Percentiles rank a stretch among this genome's conserved stretches.
phyloP scores from a whole-genome alignment of 352 stramenopile genomes.

The Pythium chondricola region DNA sequence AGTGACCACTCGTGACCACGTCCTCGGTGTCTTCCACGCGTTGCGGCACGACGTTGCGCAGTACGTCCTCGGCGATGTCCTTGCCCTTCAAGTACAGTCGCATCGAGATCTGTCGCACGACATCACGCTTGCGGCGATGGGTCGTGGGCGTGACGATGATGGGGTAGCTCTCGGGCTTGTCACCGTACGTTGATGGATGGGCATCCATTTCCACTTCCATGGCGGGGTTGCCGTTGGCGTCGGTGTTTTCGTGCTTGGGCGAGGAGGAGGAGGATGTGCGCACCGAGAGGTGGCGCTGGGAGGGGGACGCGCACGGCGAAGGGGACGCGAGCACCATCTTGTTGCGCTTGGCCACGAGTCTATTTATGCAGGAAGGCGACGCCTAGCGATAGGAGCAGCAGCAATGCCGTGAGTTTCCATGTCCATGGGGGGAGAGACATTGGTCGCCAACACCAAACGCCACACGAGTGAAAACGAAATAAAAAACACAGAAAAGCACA shows the following conservation, averaged over 20 bases:
- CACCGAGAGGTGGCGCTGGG: background rate
- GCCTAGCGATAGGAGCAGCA: background rate
- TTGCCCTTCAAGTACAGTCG: conserved; percentile 65
- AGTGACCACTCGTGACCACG: conserved; percentile 25
- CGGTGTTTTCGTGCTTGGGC: too few species aligned
- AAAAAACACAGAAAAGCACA: too few species aligned
- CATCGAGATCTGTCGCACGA: conserved; percentile 76
- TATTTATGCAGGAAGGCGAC: background rate
- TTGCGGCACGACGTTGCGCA: conserved; percentile 50
- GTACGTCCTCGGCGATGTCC: conserved; percentile 56
- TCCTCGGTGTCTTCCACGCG: conserved; percentile 56
- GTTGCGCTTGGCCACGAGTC: background rate
- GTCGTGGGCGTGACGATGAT: conserved; percentile 17
- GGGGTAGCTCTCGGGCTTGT: conserved; percentile 4
- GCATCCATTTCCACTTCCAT: background rate
- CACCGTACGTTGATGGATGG: background rate
- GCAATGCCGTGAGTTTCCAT: too few species aligned
- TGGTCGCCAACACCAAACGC: too few species aligned
- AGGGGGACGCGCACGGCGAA: background rate
- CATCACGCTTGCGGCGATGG: conserved; percentile 45
- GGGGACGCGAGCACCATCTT: background rate
- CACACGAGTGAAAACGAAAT: too few species aligned
- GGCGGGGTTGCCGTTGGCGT: background rate
- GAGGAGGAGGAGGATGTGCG: too few species aligned
- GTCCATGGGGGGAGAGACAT: too few species aligned